Percentiles rank a stretch among this genome's conserved stretches.
Evolutionary conservation across 2,329 filamentous ascomycete species (phyloP).

Genomic region (Aspergillus sclerotialis): DNA sequence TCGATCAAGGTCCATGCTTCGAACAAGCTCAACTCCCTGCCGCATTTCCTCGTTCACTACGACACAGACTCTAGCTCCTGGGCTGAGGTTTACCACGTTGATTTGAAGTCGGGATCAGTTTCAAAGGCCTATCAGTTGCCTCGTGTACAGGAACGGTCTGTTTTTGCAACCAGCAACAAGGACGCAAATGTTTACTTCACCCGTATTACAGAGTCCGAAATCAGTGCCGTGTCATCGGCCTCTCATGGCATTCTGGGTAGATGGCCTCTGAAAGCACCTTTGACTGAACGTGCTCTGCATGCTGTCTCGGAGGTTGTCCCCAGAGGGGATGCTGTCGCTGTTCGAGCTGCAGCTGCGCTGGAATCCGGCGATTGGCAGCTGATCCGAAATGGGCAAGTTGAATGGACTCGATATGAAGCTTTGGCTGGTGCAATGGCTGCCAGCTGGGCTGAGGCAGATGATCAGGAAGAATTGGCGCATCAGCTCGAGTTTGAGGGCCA

Average conservation of each 20-base stretch:
- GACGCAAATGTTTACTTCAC: conserved; percentile 86
- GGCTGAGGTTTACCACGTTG: conserved; percentile 79
- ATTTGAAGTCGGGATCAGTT: conserved; percentile 61
- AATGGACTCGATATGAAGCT: conserved; percentile 77
- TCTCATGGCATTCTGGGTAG: conserved; percentile 70
- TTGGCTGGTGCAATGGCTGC: conserved; percentile 74
- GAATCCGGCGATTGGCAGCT: conserved; percentile 70
- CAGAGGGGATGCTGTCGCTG: conserved; percentile 64
- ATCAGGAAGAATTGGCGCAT: conserved; percentile 66
- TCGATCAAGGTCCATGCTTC: conserved; percentile 64
- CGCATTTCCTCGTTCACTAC: conserved; percentile 82
- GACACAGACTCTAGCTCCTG: conserved; percentile 64
- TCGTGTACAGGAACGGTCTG: conserved; percentile 60
- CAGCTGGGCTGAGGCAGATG: conserved; percentile 69
- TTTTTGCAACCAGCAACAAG: conserved; percentile 70
- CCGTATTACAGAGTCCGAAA: conserved; percentile 67
- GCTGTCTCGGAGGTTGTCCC: conserved; percentile 77
- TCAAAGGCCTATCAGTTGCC: conserved; percentile 77
- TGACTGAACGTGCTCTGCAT: conserved; percentile 49
- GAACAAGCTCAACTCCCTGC: conserved; percentile 60
- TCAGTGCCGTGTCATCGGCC: conserved; percentile 65
- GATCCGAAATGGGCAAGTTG: conserved; percentile 70
- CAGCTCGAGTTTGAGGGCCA: conserved; percentile 82
- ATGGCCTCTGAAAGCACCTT: conserved; percentile 56
- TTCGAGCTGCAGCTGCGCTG: conserved; percentile 66